Percentiles rank a stretch among this genome's conserved stretches.
These are phyloP conservation scores for Phytophthora hibernalis DNA, from an alignment of 352 stramenopile genomes.

Conservation along the genomic window DNA sequence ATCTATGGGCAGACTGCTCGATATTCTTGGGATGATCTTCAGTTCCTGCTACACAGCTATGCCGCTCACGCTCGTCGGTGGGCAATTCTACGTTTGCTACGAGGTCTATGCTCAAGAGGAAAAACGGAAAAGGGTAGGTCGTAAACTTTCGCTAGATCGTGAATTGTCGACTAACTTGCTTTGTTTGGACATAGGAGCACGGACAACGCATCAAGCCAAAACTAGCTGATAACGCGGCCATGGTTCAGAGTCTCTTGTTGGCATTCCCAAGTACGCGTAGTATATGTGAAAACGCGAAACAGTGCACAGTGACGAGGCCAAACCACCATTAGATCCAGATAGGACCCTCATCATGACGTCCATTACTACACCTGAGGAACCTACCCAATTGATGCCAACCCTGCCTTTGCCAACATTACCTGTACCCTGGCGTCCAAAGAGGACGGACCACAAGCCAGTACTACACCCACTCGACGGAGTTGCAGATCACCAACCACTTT, in stretches of 20 bases:
- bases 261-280: constrained; percentile 13
- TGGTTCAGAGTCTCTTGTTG: constrained; percentile 9
- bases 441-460: not conserved
- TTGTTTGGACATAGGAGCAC: not conserved
- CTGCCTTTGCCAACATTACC: not conserved
- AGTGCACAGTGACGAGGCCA: not conserved
- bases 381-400: not conserved
- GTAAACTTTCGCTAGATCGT: no score
- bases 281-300: not conserved
- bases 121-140: constrained; percentile 31
- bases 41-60: constrained; percentile 69
- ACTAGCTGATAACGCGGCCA: not conserved
- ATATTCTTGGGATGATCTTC: constrained; percentile 60
- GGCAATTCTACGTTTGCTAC: constrained; percentile 72
- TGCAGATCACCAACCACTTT: constrained; percentile 54
- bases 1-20: constrained; percentile 49
- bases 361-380: not conserved
- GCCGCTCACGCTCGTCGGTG: constrained; percentile 63
- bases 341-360: not conserved
- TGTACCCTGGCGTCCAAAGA: not conserved
- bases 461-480: constrained; percentile 26
- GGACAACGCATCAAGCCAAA: constrained; percentile 17
- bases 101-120: constrained; percentile 50
- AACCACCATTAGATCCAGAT: not conserved
- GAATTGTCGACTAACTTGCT: not conserved